phyloP scores from a whole-genome alignment of 2,329 filamentous ascomycete species.

The Bimuria novae-zelandiae region DNA sequence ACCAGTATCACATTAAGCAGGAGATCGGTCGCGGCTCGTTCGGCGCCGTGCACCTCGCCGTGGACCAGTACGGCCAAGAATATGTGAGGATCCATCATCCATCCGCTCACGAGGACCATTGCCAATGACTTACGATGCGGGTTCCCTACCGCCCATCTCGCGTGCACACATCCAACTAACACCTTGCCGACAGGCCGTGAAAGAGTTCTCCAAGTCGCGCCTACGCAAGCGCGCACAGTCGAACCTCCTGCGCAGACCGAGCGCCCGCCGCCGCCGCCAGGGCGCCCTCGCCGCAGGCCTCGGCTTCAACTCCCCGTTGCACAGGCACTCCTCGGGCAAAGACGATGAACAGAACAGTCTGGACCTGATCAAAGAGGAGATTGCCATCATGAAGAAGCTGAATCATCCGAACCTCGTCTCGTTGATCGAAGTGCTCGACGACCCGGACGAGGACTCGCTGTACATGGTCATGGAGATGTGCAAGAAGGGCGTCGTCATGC shows the following conservation, averaged over 20 bases:
- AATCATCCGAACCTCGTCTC: slow-evolving; percentile 93
- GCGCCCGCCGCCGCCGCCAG: slow-evolving; percentile 57
- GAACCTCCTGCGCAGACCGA: slow-evolving; percentile 74
- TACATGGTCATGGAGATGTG: slow-evolving; percentile 99
- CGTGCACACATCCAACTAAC: slow-evolving; percentile 34
- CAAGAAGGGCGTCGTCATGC: slow-evolving; percentile 97
- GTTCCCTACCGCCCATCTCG: slow-evolving; percentile 23
- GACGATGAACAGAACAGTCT: slow-evolving; percentile 69
- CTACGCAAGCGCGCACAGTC: slow-evolving; percentile 89
- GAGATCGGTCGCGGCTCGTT: slow-evolving; percentile 98
- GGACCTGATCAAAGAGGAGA: slow-evolving; percentile 90
- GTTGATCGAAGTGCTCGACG: slow-evolving; percentile 91
- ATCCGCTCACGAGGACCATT: slow-evolving; percentile 7
- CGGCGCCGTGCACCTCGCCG: slow-evolving; percentile 87
- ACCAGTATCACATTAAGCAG: slow-evolving; percentile 91
- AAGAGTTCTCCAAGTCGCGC: slow-evolving; percentile 94
- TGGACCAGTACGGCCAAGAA: slow-evolving; percentile 89
- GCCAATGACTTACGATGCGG: slow-evolving; percentile 30
- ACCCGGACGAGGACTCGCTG: slow-evolving; percentile 90
- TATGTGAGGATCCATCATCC: slow-evolving; percentile 73
- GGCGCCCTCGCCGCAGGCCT: slow-evolving; percentile 57
- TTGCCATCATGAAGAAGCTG: slow-evolving; percentile 99
- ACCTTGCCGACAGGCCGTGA: slow-evolving; percentile 71
- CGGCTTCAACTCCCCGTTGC: slow-evolving; percentile 66
- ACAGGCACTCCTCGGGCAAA: slow-evolving; percentile 59